Conservation (phyloP, 768 basidiomycete genomes). For the Pleurotus tuoliensis region DNA sequence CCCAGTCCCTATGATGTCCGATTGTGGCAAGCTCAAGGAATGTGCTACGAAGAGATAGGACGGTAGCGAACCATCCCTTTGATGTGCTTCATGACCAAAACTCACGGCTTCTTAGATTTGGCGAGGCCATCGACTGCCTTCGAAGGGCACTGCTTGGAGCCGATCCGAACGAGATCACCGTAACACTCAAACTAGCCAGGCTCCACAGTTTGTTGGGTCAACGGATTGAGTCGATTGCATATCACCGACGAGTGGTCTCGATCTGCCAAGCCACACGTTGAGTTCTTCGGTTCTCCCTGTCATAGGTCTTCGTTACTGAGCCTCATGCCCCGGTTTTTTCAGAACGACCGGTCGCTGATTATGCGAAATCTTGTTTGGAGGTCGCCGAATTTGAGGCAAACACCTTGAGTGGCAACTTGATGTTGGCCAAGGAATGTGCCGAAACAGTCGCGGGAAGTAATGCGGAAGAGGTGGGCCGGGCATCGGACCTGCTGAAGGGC, state of each 20-base stretch:
- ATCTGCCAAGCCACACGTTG: constrained; percentile 61
- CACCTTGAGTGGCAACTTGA: constrained; percentile 58
- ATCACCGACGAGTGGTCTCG: constrained; percentile 79
- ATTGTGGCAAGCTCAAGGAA: constrained; percentile 92
- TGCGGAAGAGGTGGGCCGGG: constrained; percentile 74
- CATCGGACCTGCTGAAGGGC: constrained; percentile 65
- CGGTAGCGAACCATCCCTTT: constrained; percentile 38
- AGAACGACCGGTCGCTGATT: constrained; percentile 73
- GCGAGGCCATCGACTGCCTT: constrained; percentile 89
- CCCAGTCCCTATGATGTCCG: constrained; percentile 90
- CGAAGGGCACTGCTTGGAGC: constrained; percentile 85
- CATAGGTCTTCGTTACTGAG: constrained; percentile 18
- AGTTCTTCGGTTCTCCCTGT: constrained; percentile 6
- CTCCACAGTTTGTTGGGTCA: constrained; percentile 69
- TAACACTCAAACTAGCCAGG: constrained; percentile 71
- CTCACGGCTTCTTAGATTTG: constrained; percentile 43
- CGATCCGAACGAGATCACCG: constrained; percentile 70
- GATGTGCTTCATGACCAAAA: neutral
- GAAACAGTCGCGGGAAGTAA: constrained; percentile 75
- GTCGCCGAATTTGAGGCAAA: constrained; percentile 78
- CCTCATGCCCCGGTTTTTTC: constrained; percentile 19
- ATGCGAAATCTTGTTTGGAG: constrained; percentile 79
- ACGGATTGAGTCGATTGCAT: constrained; percentile 62
- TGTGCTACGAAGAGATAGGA: constrained; percentile 90
- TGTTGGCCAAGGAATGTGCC: constrained; percentile 68